Conservation (phyloP, 108 stramenopile species). For the Cyclotella distinguenda region DNA sequence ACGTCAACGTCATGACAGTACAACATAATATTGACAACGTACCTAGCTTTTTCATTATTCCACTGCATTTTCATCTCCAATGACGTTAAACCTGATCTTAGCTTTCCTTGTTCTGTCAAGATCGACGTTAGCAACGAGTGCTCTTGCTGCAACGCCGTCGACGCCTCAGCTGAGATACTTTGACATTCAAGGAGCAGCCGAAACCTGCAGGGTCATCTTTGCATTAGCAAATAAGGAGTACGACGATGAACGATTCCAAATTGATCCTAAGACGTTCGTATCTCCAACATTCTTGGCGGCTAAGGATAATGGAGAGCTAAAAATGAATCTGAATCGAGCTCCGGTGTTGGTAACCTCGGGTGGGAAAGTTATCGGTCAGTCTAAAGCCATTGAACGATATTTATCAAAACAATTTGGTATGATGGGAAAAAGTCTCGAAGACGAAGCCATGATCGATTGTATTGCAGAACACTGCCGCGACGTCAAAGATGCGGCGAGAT, state of each 20-base stretch:
- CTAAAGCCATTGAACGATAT: constrained; percentile 66
- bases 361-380: constrained; percentile 56
- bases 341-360: constrained; percentile 57
- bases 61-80: not conserved
- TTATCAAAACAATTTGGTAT: constrained; percentile 47
- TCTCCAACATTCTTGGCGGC: constrained; percentile 58
- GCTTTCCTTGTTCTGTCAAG: constrained; percentile 16
- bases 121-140: constrained; percentile 20
- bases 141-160: constrained; percentile 17
- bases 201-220: constrained; percentile 53
- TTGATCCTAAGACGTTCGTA: constrained; percentile 39
- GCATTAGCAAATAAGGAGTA: constrained; percentile 48
- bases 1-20: too few species aligned
- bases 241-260: constrained; percentile 48
- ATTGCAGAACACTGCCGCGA: constrained; percentile 69
- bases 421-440: constrained; percentile 51
- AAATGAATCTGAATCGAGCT: constrained; percentile 58
- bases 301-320: constrained; percentile 55
- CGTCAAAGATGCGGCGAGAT: constrained; percentile 52
- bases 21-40: too few species aligned
- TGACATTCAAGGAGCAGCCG: constrained; percentile 54
- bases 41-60: too few species aligned
- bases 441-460: constrained; percentile 63
- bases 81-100: not conserved
- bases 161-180: constrained; percentile 54